Conservation (phyloP, 352 stramenopile species). For the Globisporangium uncinulatum region DNA sequence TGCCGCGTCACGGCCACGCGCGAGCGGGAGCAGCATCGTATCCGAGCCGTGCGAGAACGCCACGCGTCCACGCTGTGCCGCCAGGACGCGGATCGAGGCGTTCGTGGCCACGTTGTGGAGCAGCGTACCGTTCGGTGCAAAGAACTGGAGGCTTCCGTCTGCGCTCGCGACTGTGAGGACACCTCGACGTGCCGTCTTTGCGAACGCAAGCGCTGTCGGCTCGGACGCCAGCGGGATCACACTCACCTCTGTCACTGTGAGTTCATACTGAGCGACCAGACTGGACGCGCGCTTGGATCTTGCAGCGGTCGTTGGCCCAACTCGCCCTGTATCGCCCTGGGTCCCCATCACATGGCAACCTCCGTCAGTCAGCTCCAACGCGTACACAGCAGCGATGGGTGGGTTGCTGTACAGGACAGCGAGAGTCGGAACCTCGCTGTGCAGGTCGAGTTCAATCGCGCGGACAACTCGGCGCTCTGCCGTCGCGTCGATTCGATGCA, state of each 20-base stretch:
- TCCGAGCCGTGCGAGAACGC: constrained; percentile 33
- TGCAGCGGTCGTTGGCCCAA: neutral
- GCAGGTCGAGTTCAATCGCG: constrained; percentile 14
- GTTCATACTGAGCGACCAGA: neutral
- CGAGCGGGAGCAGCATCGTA: constrained; percentile 26
- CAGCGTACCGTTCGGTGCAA: constrained; percentile 39
- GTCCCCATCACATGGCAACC: constrained; percentile 6
- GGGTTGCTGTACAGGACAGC: constrained; percentile 14
- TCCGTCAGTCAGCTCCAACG: constrained; percentile 17
- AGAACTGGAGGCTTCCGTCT: constrained; percentile 17
- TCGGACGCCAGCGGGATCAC: constrained; percentile 6
- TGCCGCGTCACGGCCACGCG: constrained; percentile 16
- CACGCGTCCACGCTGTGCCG: constrained; percentile 30
- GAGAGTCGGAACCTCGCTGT: constrained; percentile 15
- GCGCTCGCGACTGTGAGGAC: constrained; percentile 15
- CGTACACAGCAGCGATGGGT: constrained; percentile 14
- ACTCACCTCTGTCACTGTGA: constrained; percentile 1
- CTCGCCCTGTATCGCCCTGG: constrained; percentile 2
- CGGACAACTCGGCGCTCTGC: constrained; percentile 6
- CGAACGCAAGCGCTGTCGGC: constrained; percentile 12
- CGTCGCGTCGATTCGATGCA: constrained; percentile 15
- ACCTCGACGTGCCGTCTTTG: constrained; percentile 16
- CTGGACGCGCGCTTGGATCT: neutral
- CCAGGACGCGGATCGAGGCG: constrained; percentile 17
- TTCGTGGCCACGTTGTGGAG: constrained; percentile 29